Conservation (phyloP, 495 filamentous ascomycete genomes). For the Aspergillus ellipticus region DNA sequence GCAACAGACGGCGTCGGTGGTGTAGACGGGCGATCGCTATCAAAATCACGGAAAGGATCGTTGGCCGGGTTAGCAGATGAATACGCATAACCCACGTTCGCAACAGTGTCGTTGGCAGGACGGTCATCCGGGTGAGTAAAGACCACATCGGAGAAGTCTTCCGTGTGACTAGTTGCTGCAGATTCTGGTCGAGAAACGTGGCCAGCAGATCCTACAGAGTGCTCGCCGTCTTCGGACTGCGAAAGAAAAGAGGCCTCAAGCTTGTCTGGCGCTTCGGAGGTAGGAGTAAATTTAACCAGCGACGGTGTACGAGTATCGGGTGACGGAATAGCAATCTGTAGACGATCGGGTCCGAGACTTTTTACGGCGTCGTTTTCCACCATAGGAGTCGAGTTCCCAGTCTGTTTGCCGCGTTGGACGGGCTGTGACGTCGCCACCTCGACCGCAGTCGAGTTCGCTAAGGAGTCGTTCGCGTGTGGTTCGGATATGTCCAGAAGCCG, state of each 20-base stretch:
- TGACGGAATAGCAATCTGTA: constrained; percentile 33
- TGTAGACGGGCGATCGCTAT: constrained; percentile 30
- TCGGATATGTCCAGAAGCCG: constrained; percentile 29
- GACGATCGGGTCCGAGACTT: constrained; percentile 1
- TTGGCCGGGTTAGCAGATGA: constrained; percentile 27
- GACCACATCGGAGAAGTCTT: constrained; percentile 23
- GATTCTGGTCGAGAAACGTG: constrained; percentile 14
- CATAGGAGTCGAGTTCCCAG: constrained; percentile 23
- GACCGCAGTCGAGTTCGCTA: constrained; percentile 44
- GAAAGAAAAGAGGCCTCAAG: constrained; percentile 9
- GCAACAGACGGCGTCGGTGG: constrained; percentile 34
- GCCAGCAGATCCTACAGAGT: constrained; percentile 3
- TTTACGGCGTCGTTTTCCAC: background rate
- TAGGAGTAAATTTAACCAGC: constrained; percentile 45
- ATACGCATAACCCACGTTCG: constrained; percentile 19
- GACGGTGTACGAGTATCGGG: constrained; percentile 39
- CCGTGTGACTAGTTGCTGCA: constrained; percentile 31
- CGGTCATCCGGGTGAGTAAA: constrained; percentile 33
- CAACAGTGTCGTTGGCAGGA: constrained; percentile 28
- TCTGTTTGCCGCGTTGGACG: constrained; percentile 51
- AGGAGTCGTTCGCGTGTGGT: background rate
- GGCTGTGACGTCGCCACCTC: constrained; percentile 47
- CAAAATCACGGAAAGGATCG: constrained; percentile 13
- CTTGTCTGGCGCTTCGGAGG: constrained; percentile 35
- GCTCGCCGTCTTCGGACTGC: constrained; percentile 2